Evolutionary conservation across 768 basidiomycete species (phyloP), one percentile per base, ranked within the genome.

Genomic region (Amanita phalloides): DNA sequence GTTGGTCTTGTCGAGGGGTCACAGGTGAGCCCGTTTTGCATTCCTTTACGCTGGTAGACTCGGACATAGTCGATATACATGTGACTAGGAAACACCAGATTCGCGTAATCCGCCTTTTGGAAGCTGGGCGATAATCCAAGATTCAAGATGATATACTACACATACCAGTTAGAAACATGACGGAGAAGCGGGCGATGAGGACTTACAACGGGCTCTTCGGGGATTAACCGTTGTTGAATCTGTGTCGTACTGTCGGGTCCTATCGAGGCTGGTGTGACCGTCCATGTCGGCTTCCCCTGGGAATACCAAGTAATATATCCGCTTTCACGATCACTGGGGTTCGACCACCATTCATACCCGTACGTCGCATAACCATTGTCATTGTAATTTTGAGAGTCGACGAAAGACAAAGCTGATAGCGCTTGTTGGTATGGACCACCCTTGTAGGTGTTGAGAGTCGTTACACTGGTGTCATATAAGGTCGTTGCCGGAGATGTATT

Each of bases 161-260:
- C 25, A 11, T 55, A 17, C 30, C 4, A 58, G 54, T 41, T 51
- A 43, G 57, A 36, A 59, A 32, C 11, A 17, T 14, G 20, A 28
- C 49, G 26, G 14, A 28, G 26, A 33, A 51, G 23, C 10, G 14
- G 35, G 10, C 35, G 53, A 53, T 46, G 53, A 55, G 49, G 48
- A 69, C 80, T 56, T 57, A 91, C 90, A 92, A 97, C 86, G 2
- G 96, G 95, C 64, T 99, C 96, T 61, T 94, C 90, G 4, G 91
- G 73, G 51, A 98, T 81, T 13, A 93, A 60, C 32, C 94, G 74
- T 58, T 76, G 70, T 33, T 77, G 71, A 45, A 98, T 72, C 50
- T 82, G 55, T 0, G 78, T 69, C 3, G 57, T 61, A 0, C 76
- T 21, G 66, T 93, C 83, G 2, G 91, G 67, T 3, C 80, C 86